Evolutionary conservation across 2,329 filamentous ascomycete species (phyloP).

Genomic region (Cladophialophora carrionii): DNA sequence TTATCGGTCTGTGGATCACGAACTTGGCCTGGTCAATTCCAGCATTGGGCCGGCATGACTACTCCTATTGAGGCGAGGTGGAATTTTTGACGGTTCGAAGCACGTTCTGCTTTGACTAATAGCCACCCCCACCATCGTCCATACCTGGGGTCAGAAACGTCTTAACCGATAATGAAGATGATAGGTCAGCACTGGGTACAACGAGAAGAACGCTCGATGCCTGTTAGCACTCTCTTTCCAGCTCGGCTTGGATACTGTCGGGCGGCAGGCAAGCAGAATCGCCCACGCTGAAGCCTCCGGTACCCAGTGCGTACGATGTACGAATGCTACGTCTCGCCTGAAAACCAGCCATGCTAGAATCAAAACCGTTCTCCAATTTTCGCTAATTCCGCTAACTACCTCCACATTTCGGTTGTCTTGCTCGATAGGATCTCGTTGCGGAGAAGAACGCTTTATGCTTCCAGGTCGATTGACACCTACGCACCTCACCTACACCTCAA

Average conservation of each 20-base stretch:
- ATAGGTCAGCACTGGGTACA: background rate
- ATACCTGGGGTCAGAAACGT: background rate
- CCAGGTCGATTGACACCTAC: background rate
- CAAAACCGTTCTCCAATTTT: conserved; percentile 16
- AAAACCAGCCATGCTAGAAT: conserved; percentile 1
- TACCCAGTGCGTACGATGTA: background rate
- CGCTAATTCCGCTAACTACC: background rate
- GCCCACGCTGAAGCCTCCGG: background rate
- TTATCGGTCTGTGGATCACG: conserved; percentile 7
- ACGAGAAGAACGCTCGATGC: background rate
- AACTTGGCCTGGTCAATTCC: conserved; percentile 7
- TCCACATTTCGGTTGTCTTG: conserved; percentile 10
- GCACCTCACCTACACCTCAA: background rate
- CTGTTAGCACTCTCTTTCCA: background rate
- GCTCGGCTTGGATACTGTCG: background rate
- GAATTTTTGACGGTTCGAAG: background rate
- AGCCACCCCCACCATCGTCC: background rate
- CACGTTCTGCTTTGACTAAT: background rate
- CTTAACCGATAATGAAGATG: background rate
- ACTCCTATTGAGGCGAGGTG: background rate
- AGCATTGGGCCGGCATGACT: background rate
- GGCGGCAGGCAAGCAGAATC: background rate
- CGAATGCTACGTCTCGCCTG: background rate
- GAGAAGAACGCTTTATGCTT: conserved; percentile 16
- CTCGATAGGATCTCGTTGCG: conserved; percentile 9